Conservation (phyloP, 352 stramenopile species). For the Phytophthora syringae region DNA sequence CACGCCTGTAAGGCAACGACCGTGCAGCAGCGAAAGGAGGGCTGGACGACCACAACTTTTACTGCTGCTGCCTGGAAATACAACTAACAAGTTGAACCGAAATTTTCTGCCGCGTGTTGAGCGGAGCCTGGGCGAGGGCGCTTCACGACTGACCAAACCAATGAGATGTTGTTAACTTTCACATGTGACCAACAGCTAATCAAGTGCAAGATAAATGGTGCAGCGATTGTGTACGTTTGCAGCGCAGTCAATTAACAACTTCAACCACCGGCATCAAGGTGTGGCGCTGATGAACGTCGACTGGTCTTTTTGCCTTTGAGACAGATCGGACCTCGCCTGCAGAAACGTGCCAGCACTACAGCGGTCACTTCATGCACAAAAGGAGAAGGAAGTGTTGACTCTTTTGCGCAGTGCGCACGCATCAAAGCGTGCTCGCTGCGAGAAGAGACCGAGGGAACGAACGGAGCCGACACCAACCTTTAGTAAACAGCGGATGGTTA, state of each 20-base stretch:
- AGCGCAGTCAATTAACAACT: conserved; percentile 9
- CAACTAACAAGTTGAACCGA: conserved; percentile 16
- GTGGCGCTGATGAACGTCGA: conserved; percentile 14
- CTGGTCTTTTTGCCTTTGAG: conserved; percentile 18
- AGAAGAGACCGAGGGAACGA: conserved; percentile 9
- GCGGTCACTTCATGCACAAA: too few relatives aligned
- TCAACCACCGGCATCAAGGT: conserved; percentile 14
- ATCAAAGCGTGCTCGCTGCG: conserved; percentile 5
- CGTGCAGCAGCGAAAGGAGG: conserved; percentile 14
- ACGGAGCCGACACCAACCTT: background rate
- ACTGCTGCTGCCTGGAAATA: background rate
- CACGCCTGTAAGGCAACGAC: conserved; percentile 31
- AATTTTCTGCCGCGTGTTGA: conserved; percentile 4
- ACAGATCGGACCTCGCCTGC: conserved; percentile 19
- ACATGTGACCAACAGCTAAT: conserved; percentile 16
- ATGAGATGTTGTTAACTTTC: background rate
- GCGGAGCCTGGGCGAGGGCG: background rate
- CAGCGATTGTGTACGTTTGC: background rate
- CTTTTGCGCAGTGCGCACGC: background rate
- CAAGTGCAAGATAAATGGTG: conserved; percentile 2
- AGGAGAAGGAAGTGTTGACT: conserved; percentile 5
- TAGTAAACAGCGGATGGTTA: conserved; percentile 12
- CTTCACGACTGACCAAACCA: background rate
- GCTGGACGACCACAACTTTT: conserved; percentile 1
- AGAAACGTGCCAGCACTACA: conserved; percentile 13